Base-by-base conservation (phyloP, 495 filamentous ascomycete species). In the Jackrogersella minutella region DNA sequence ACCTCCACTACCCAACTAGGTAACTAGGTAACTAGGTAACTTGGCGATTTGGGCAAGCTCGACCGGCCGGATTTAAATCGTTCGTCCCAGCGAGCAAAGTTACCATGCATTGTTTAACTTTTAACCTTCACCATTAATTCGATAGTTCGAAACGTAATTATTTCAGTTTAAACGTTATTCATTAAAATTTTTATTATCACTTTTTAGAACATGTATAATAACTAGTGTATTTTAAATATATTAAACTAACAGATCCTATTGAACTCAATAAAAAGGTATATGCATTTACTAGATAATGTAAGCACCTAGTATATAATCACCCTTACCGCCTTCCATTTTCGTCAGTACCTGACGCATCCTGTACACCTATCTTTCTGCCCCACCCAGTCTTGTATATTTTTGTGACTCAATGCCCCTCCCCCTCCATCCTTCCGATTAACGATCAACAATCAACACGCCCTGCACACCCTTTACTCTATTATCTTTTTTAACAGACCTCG, bases 331-430 rank as follows among this genome's bases (percentile, higher is more conserved):
- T 64, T 60, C 60, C 28, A 9, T 51, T 64, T 61, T 37, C 54
- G 55, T 52, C 16, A 50, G 17, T 30, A 19, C 28, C 17, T 53
- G 40, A 14, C 36, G 16, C n/a, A n/a, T 5, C 2, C n/a, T 31
- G 33, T n/a, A n/a, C 31, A 34, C 9, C 24, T 30, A 3, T 11
- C 28, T 50, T 64, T 51, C 55, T 53, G 37, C 60, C 64, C 14
- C 2, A n/a, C n/a, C n/a, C n/a, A n/a, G n/a, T 47, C 33, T 52
- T 50, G 55, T 64, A 56, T 69, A 57, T 61, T 64, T 68, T 57
- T 69, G 57, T 69, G 66, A 69, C 50, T 69, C 66, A 69, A 26
- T 69, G 61, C 66, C 66, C 66, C 66, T 64, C 66, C 66, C 66
- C 66, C 66, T 60, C 66, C 58, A 69, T 65, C 22, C 52, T 24